A percentile compares a stretch with the other conserved stretches of the same genome.
phyloP scores from a whole-genome alignment of 2,329 filamentous ascomycete species.

The Neoarthrinium moseri region DNA sequence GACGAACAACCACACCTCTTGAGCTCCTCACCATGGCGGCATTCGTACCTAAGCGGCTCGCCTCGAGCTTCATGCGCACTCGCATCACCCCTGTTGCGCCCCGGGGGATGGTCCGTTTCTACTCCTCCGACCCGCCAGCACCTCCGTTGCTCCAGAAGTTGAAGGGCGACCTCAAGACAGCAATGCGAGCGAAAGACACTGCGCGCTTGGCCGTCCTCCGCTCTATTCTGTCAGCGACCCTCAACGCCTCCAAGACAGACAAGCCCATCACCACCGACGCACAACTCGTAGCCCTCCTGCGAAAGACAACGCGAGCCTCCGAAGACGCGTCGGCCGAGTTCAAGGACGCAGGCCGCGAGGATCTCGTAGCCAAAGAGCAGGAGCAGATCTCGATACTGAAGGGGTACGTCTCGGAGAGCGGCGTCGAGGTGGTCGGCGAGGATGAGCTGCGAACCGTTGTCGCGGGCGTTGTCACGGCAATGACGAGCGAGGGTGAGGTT shows the following conservation, averaged over 20 bases:
- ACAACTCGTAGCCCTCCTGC: slow-evolving; percentile 66
- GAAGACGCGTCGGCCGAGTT: slow-evolving; percentile 64
- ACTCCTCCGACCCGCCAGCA: slow-evolving; percentile 29
- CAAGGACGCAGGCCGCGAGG: slow-evolving; percentile 59
- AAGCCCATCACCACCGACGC: slow-evolving; percentile 69
- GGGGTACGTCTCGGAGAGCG: slow-evolving; percentile 60
- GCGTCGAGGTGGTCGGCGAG: slow-evolving; percentile 56
- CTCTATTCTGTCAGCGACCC: slow-evolving; percentile 64
- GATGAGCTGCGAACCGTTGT: slow-evolving; percentile 59
- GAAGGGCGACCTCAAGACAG: slow-evolving; percentile 61
- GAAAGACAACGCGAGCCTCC: slow-evolving; percentile 58
- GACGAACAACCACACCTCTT: neutral
- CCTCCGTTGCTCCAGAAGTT: slow-evolving; percentile 50
- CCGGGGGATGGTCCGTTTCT: slow-evolving; percentile 14
- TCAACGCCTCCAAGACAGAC: slow-evolving; percentile 73
- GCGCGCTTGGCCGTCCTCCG: slow-evolving; percentile 68
- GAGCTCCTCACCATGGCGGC: slow-evolving; percentile 20
- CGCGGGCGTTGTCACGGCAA: slow-evolving; percentile 46
- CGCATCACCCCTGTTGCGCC: slow-evolving; percentile 13
- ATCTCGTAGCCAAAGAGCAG: slow-evolving; percentile 70
- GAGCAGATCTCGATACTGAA: slow-evolving; percentile 63
- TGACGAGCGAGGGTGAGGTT: slow-evolving; percentile 43
- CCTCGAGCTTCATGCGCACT: slow-evolving; percentile 20
- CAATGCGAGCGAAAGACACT: slow-evolving; percentile 64
- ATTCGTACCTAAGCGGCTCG: slow-evolving; percentile 20